Base-by-base conservation (phyloP, 192 early-diverging fungal genomes). In the Dimargaris xerosporica region DNA sequence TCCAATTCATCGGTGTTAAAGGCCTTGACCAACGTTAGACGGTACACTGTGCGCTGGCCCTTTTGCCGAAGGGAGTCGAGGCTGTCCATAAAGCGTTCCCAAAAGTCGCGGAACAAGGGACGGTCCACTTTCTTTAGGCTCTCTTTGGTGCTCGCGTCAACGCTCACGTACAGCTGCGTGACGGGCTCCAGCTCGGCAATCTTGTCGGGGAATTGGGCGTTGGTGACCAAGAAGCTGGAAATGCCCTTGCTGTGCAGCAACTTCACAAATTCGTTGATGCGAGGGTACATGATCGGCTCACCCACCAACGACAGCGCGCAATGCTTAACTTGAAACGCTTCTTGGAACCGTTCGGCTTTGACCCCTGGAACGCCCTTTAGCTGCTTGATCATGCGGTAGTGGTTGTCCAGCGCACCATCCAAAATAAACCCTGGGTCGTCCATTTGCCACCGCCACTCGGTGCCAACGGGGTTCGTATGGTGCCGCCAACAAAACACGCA, bases 71-170 rank as follows among this genome's bases (percentile, higher is more conserved):
- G 66, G 7, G 70, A 70, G 64, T 84, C 80, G 56, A 88, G 62
- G 73, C 81, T 78, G 42, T 66, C 77, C 47, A 84, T 64, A 71
- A 82, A 85, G 1, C 86, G 74, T 68, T 88, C 86, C 86, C 86
- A 88, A 68, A 83, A 88, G 66, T 88, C 86, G 42, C 73, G 71
- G 71, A 88, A 88, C 63, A 88, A 54, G 13, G 86, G 86, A 5
- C 84, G 77, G 67, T 88, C 86, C 53, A 88, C 81, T 61, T 83
- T 84, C 67, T 88, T 86, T 39, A 88, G 69, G 16, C 74, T 74
- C 52, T 88, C 86, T 64, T 88, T 88, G 47, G 80, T 88, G 10
- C 78, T 77, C n/a, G 84, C 86, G 69, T 88, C 86, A 5, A 88
- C 80, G 69, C 75, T 79, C 45, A 88, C 80, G 51, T 88, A 88